Percentiles rank a stretch among this genome's conserved stretches.
Evolutionary conservation across 31 red algal species (phyloP).

Genomic region (Asparagopsis taxiformis): DNA sequence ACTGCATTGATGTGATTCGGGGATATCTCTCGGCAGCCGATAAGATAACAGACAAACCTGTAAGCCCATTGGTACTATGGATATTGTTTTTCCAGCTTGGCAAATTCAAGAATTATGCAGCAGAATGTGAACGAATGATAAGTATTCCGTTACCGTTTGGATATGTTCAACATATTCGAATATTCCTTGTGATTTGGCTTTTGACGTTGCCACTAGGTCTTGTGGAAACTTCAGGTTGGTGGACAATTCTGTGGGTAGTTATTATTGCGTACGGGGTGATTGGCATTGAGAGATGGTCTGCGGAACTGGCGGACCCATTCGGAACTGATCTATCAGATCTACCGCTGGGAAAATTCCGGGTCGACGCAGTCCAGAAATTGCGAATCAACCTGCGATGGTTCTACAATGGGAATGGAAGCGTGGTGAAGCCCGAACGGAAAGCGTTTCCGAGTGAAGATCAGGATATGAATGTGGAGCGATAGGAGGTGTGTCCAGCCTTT

Average conservation of each 20-base stretch:
- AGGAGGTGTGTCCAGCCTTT: too few relatives aligned
- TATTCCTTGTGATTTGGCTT: conserved; percentile 47
- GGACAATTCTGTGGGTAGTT: conserved; percentile 38
- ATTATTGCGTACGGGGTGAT: too few relatives aligned
- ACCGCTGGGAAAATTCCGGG: conserved; percentile 10
- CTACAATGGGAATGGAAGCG: not conserved
- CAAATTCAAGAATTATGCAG: conserved; percentile 5
- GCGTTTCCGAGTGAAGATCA: too few relatives aligned
- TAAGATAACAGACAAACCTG: not conserved
- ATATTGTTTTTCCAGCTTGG: conserved; percentile 5
- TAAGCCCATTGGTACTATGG: conserved; percentile 15
- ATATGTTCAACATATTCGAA: conserved; percentile 41
- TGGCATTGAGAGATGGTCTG: too few relatives aligned
- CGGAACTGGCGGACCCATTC: conserved; percentile 41
- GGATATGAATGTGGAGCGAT: not conserved
- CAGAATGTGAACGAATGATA: conserved; percentile 32
- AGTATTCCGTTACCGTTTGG: too few relatives aligned
- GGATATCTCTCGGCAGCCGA: conserved; percentile 14
- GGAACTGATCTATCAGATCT: conserved; percentile 39
- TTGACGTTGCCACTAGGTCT: conserved; percentile 36
- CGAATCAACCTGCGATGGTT: conserved; percentile 21
- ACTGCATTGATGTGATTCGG: conserved; percentile 35
- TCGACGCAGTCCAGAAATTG: conserved; percentile 8
- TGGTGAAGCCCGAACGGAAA: too few relatives aligned
- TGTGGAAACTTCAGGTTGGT: too few relatives aligned